Evolutionary conservation across 805 yeast species (phyloP), one percentile per base, ranked within the genome.

Genomic region (Lipomyces kockii): DNA sequence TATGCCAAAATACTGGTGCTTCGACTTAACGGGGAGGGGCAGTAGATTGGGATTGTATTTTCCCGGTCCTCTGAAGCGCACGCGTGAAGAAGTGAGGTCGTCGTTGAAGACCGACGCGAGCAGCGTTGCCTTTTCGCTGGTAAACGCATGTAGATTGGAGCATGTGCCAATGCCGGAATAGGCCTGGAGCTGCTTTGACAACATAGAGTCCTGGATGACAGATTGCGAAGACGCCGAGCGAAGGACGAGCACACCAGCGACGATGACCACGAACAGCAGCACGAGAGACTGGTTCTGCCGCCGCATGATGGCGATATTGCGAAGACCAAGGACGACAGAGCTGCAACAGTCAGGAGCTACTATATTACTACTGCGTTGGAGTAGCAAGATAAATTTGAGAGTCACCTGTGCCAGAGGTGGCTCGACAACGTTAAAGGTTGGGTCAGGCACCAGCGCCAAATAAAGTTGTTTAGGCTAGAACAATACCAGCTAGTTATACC

Each of bases 11-110:
- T 56, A 62, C 34, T 55, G 32, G 27, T 37, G 22, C 29, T 27
- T 37, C n/a, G 61, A 56, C 32, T 29, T 34, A 25, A 49, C 20
- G 14, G 65, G 65, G 22, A 62, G 46, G 22, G 65, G 65, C 14
- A 62, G 49, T 9, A 62, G 12, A 32, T 56, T 62, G 61, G 65
- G 61, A 25, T 62, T 62, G 49, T 37, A 62, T 20, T 61, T 37
- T 1, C 29, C 11, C 14, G 61, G 20, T 22, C 61, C 63, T 20
- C 17, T 7, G 37, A 62, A 62, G 4, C 61, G 32, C 46, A 62
- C 43, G 43, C 65, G 55, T 11, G 61, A 60, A 7, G 65, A 43
- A 12, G 46, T 37, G 8, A 62, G 57, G 37, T 62, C 65, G 8
- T 62, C 62, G 17, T 60, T n/a, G 20, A 25, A 27, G 7, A 27